Conservation (phyloP, 768 basidiomycete genomes). For the Xerocomellus dryophilus region DNA sequence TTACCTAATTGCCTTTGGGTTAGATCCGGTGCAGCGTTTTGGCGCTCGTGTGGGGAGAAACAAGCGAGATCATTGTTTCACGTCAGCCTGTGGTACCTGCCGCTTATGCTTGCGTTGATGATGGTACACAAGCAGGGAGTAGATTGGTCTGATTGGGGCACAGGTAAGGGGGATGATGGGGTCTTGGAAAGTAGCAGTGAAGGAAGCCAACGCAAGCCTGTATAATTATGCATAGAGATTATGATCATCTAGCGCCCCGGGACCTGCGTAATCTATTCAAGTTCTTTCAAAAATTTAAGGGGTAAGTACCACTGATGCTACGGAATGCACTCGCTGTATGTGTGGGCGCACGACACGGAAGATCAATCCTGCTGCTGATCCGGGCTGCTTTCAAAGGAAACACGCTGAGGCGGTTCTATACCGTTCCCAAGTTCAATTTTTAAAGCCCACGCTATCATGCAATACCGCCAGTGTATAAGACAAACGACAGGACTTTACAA, state of each 20-base stretch:
- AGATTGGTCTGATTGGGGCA: constrained; percentile 64
- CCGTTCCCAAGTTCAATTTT: background rate
- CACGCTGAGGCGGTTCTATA: background rate
- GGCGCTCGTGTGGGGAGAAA: constrained; percentile 67
- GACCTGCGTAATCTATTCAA: background rate
- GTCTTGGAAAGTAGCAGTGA: background rate
- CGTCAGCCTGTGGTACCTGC: constrained; percentile 86
- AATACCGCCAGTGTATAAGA: background rate
- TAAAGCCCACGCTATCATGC: background rate
- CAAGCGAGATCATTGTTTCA: constrained; percentile 77
- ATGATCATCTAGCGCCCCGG: too few relatives aligned
- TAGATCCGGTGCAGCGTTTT: constrained; percentile 71
- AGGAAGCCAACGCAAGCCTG: background rate
- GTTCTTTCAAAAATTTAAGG: background rate
- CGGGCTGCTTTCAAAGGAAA: background rate
- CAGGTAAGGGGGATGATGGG: background rate
- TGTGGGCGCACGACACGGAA: background rate
- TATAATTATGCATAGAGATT: background rate
- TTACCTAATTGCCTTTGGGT: constrained; percentile 72
- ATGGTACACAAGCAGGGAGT: constrained; percentile 91
- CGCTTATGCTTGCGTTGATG: constrained; percentile 85
- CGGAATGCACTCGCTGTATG: background rate
- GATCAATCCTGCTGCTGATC: background rate
- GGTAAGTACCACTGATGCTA: background rate
- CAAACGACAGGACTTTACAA: background rate